phyloP scores from a whole-genome alignment of 257 asterid genomes.

The Scutellaria galericulata region DNA sequence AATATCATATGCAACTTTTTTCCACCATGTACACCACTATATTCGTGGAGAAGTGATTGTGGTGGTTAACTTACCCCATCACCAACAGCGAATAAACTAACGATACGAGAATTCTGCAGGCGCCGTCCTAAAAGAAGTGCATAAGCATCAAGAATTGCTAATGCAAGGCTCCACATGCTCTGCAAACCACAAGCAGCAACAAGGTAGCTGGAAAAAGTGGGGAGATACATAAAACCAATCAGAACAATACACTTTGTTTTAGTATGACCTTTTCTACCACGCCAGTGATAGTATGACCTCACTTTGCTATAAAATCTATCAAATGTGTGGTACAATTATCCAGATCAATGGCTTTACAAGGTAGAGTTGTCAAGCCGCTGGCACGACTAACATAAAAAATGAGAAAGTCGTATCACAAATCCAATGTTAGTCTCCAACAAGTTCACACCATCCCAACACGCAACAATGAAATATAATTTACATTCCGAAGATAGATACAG shows the following conservation, averaged over 20 bases:
- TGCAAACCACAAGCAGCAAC: conserved; percentile 88
- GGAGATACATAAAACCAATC: conserved; percentile 10
- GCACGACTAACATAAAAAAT: neutral
- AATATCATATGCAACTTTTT: conserved; percentile 6
- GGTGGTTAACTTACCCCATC: conserved; percentile 70
- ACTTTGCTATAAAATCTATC: neutral
- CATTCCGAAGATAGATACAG: neutral
- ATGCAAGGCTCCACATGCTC: conserved; percentile 82
- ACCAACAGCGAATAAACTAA: conserved; percentile 78
- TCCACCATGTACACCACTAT: conserved; percentile 9
- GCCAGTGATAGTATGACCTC: neutral
- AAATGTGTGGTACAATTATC: neutral
- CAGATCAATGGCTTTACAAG: conserved; percentile 11
- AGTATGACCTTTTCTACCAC: neutral
- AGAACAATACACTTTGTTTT: neutral
- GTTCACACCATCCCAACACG: neutral
- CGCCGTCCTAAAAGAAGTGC: conserved; percentile 79
- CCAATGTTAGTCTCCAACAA: neutral
- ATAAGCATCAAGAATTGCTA: conserved; percentile 66
- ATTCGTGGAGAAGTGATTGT: neutral
- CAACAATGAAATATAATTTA: neutral
- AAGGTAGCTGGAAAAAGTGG: conserved; percentile 61
- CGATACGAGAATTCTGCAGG: conserved; percentile 62
- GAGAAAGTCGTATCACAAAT: neutral
- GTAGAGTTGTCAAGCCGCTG: neutral